phyloP scores from a whole-genome alignment of 495 filamentous ascomycete species.

The Trichoderma orchidacearum region DNA sequence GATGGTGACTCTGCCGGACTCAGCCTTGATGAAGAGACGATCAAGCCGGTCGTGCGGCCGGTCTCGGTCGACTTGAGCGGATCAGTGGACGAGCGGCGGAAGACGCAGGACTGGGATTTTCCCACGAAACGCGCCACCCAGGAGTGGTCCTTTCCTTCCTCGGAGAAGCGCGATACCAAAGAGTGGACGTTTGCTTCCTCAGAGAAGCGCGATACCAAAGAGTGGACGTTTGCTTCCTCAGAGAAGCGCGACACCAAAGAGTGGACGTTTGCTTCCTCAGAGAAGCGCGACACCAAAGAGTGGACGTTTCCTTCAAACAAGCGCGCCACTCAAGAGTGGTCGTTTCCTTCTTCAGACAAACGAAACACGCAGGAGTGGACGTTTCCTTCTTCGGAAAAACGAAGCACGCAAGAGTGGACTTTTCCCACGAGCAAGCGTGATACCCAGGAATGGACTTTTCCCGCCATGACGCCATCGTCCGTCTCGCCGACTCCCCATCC shows the following conservation, averaged over 20 bases:
- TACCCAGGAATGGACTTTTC: conserved; percentile 30
- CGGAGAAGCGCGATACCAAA: too few relatives aligned
- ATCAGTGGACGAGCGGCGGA: conserved; percentile 29
- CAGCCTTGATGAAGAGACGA: conserved; percentile 45
- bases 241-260: conserved; percentile 40
- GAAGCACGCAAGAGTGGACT: conserved; percentile 8
- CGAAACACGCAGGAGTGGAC: conserved; percentile 35
- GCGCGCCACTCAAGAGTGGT: conserved; percentile 47
- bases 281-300: conserved; percentile 40
- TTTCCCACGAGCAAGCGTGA: conserved; percentile 35
- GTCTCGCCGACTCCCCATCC: conserved; percentile 3
- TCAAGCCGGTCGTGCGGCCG: conserved; percentile 32
- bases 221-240: conserved; percentile 25
- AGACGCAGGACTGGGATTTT: conserved; percentile 19
- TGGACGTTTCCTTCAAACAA: conserved; percentile 48
- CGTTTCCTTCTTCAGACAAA: conserved; percentile 37
- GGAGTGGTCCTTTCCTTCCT: too few relatives aligned
- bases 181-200: too few relatives aligned
- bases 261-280: conserved; percentile 37
- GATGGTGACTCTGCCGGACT: conserved; percentile 31
- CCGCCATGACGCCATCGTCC: conserved; percentile 27
- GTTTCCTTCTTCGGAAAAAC: conserved; percentile 29
- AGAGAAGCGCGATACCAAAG: too few relatives aligned
- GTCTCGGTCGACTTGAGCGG: conserved; percentile 21
- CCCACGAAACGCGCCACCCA: background rate